A percentile compares a stretch with the other conserved stretches of the same genome.
These are phyloP conservation scores for Saccharomyces pastorianus DNA, from an alignment of 1,139 yeast genomes.

Conservation along the genomic window DNA sequence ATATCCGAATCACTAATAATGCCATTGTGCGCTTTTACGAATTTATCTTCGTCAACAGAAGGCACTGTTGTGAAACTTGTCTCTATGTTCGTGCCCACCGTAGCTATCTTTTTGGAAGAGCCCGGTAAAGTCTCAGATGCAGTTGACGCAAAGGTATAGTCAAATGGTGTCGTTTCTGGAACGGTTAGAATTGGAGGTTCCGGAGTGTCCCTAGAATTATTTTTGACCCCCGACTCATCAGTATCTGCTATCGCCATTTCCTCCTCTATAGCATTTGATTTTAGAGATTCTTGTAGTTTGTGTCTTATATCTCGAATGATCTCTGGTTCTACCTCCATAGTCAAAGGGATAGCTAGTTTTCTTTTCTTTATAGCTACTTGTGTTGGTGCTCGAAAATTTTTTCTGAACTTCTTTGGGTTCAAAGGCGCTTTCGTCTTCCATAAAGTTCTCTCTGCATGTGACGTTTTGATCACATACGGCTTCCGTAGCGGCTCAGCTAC, in stretches of 20 bases:
- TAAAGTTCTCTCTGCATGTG: constrained; percentile 16
- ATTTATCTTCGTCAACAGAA: not conserved
- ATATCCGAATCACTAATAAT: not conserved
- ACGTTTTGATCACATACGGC: constrained; percentile 22
- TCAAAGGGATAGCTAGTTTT: constrained; percentile 12
- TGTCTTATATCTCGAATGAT: not conserved
- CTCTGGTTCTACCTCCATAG: constrained; percentile 4
- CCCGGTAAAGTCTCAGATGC: not conserved
- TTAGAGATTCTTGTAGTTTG: not conserved
- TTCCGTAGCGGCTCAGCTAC: constrained; percentile 27
- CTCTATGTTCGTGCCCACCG: not conserved
- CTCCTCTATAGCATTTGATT: not conserved
- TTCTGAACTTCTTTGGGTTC: constrained; percentile 11
- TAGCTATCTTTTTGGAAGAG: not conserved
- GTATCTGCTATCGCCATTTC: not conserved
- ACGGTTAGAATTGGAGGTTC: not conserved
- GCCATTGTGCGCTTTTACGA: not conserved
- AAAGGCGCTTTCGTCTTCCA: constrained; percentile 10
- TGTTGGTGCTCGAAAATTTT: constrained; percentile 13
- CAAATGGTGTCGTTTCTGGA: not conserved
- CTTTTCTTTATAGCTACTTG: constrained; percentile 14
- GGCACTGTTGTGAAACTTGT: not conserved
- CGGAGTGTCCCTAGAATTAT: not conserved
- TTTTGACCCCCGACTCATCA: not conserved
- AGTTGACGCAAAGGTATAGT: not conserved